A percentile compares a stretch with the other conserved stretches of the same genome.
Conservation (phyloP, 768 basidiomycete species). For the Leccinum aurantiacum region DNA sequence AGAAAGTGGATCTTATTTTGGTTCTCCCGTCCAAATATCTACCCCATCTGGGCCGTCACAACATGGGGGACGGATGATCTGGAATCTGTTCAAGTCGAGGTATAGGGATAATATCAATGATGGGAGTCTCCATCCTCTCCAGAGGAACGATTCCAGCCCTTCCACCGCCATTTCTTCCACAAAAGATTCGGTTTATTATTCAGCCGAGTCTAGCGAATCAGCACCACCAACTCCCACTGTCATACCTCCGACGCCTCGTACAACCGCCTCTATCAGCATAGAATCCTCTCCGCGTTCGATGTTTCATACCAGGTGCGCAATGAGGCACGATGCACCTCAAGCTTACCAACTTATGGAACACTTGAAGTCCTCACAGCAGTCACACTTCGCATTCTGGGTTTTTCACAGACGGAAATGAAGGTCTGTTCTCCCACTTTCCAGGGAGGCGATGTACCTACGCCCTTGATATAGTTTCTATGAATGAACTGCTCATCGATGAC, state of each 20-base stretch:
- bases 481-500: constrained; percentile 7
- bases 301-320: constrained; percentile 9
- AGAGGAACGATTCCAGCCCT: neutral
- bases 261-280: no score
- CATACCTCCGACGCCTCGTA: neutral
- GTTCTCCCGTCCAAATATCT: constrained; percentile 1
- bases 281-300: constrained; percentile 4
- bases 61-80: neutral
- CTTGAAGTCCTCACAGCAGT: constrained; percentile 13
- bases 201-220: constrained; percentile 13
- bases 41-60: neutral
- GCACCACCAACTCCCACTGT: constrained; percentile 9
- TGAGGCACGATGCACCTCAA: neutral
- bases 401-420: constrained; percentile 9
- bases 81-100: neutral
- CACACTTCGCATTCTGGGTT: constrained; percentile 12
- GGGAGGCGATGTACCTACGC: neutral
- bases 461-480: constrained; percentile 4
- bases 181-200: constrained; percentile 9
- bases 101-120: neutral
- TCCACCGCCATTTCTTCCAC: neutral
- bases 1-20: constrained; percentile 12
- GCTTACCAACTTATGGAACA: neutral
- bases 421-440: constrained; percentile 1
- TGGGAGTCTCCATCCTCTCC: neutral